Percentiles rank a stretch among this genome's conserved stretches.
phyloP scores from a whole-genome alignment of 1,284 basidiomycete species.

The Microbotryomycetes sp. region DNA sequence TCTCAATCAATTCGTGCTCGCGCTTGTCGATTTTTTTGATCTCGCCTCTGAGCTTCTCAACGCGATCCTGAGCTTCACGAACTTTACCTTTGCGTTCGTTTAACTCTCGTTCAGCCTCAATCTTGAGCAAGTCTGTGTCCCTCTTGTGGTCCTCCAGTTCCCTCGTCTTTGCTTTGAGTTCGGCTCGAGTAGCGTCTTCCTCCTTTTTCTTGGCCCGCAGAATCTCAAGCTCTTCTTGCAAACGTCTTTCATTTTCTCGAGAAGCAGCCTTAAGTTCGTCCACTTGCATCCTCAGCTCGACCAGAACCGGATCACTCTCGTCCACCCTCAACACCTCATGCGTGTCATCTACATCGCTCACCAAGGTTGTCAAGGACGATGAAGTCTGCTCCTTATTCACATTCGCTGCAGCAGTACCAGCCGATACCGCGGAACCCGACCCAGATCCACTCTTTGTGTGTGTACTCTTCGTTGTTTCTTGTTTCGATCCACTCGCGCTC shows the following conservation, averaged over 20 bases:
- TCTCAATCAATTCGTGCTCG: conserved; percentile 45
- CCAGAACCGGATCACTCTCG: conserved; percentile 47
- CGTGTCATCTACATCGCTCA: conserved; percentile 6
- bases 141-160: conserved; percentile 79
- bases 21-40: conserved; percentile 56
- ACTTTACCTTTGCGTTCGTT: conserved; percentile 60
- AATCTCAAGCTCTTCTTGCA: conserved; percentile 66
- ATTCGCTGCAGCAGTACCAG: background rate
- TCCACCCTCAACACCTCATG: background rate
- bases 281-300: conserved; percentile 71
- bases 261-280: conserved; percentile 55
- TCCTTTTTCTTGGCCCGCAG: conserved; percentile 69
- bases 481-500: background rate
- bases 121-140: conserved; percentile 64
- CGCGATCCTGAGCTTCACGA: conserved; percentile 58
- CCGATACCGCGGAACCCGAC: background rate
- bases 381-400: background rate
- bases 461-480: background rate
- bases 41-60: conserved; percentile 62
- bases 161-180: conserved; percentile 75
- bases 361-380: background rate
- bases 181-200: conserved; percentile 70
- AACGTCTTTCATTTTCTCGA: conserved; percentile 51
- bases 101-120: conserved; percentile 81
- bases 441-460: background rate